Evolutionary conservation across 2,329 filamentous ascomycete species (phyloP).

Genomic region (Trichoderma afroharzianum): DNA sequence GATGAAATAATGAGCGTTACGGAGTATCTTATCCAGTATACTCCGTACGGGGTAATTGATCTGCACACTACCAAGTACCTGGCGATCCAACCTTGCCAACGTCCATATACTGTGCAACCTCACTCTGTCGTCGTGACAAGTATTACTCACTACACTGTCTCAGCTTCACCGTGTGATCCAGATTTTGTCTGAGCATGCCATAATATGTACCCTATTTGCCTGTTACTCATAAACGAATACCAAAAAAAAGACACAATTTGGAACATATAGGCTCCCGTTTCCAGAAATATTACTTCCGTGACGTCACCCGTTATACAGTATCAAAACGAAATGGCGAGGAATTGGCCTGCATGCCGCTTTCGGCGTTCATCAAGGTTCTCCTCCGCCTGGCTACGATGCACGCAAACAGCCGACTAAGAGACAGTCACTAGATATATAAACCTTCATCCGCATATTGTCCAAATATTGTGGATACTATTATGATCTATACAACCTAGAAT

Average conservation of each 20-base stretch:
- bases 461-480: not conserved
- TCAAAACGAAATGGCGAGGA: not conserved
- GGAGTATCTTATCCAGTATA: not conserved
- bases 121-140: not conserved
- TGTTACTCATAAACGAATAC: too few relatives aligned
- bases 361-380: not conserved
- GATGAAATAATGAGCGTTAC: not conserved
- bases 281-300: not conserved
- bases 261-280: not conserved
- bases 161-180: not conserved
- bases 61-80: not conserved
- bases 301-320: not conserved
- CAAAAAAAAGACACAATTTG: not conserved
- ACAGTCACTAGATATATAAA: not conserved
- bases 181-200: not conserved
- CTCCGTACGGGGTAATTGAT: not conserved
- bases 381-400: not conserved
- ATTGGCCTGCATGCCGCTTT: not conserved
- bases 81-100: not conserved
- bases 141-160: not conserved
- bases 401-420: not conserved
- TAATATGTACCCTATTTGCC: too few relatives aligned
- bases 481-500: conserved; percentile 2
- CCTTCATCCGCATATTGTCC: not conserved
- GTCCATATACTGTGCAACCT: not conserved